Evolutionary conservation across 1,284 basidiomycete genomes (phyloP).

Genomic region (Pseudozyma pruni): DNA sequence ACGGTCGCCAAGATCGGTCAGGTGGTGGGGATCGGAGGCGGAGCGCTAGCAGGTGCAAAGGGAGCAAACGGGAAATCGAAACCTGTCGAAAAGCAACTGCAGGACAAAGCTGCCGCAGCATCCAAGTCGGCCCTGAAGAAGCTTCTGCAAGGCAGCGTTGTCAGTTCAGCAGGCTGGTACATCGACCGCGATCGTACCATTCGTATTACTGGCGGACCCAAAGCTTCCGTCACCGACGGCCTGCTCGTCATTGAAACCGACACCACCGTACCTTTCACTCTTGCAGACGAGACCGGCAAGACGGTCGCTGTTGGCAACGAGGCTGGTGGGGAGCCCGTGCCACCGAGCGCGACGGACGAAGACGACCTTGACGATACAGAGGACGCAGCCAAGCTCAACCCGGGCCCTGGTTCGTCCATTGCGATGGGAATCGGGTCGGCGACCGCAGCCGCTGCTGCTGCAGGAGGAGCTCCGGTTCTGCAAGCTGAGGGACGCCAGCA

Average conservation of each 20-base stretch:
- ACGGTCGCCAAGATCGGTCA: slow-evolving; percentile 54
- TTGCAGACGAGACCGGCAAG: slow-evolving; percentile 56
- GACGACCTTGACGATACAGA: slow-evolving; percentile 32
- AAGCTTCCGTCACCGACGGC: slow-evolving; percentile 47
- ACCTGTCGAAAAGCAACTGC: slow-evolving; percentile 39
- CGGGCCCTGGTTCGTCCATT: slow-evolving; percentile 6
- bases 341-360: slow-evolving; percentile 3
- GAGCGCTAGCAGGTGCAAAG: slow-evolving; percentile 37
- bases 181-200: slow-evolving; percentile 57
- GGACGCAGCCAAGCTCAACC: slow-evolving; percentile 37
- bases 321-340: slow-evolving; percentile 36
- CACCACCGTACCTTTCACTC: slow-evolving; percentile 38
- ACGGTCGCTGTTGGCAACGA: slow-evolving; percentile 48
- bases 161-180: slow-evolving; percentile 60
- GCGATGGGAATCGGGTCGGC: slow-evolving; percentile 28
- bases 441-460: slow-evolving; percentile 17
- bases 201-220: slow-evolving; percentile 54
- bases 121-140: slow-evolving; percentile 50
- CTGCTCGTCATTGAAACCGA: slow-evolving; percentile 59
- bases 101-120: slow-evolving; percentile 33
- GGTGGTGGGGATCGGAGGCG: slow-evolving; percentile 57
- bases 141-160: slow-evolving; percentile 52
- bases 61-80: slow-evolving; percentile 37
- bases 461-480: slow-evolving; percentile 26
- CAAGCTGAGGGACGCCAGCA: slow-evolving; percentile 30